These are phyloP conservation scores for Hippophae rhamnoides DNA, from an alignment of 306 rosid genomes.

Conservation along the genomic window DNA sequence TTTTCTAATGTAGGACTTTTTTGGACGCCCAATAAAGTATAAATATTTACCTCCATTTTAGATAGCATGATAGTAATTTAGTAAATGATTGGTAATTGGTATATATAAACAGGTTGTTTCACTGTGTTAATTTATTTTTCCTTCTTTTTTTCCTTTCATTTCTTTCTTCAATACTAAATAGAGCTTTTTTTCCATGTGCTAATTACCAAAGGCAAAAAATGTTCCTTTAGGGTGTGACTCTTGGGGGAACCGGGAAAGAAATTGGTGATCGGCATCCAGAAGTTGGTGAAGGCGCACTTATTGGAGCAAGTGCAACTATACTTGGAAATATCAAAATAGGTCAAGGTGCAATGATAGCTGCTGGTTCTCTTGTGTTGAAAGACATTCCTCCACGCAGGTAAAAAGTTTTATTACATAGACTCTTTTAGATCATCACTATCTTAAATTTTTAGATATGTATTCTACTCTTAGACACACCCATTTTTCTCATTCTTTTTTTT, in stretches of 20 bases:
- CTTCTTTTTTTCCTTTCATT: neutral
- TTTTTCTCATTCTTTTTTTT: no score
- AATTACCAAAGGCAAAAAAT: constrained; percentile 10
- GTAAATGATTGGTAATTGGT: no score
- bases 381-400: constrained; percentile 75
- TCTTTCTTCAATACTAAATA: neutral
- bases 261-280: constrained; percentile 86
- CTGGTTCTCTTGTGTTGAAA: constrained; percentile 80
- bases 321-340: constrained; percentile 87
- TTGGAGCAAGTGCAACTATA: constrained; percentile 76
- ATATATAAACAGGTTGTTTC: no score
- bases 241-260: constrained; percentile 89
- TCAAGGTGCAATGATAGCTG: constrained; percentile 78
- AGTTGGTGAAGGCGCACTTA: constrained; percentile 82
- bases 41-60: no score
- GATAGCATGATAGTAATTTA: no score
- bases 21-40: no score
- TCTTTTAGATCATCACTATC: no score
- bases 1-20: no score
- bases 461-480: no score
- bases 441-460: no score
- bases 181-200: constrained; percentile 7
- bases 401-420: neutral
- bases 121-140: neutral
- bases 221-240: constrained; percentile 69